These are phyloP conservation scores for Laguncularia racemosa DNA, from an alignment of 345 rosid species.

Conservation along the genomic window DNA sequence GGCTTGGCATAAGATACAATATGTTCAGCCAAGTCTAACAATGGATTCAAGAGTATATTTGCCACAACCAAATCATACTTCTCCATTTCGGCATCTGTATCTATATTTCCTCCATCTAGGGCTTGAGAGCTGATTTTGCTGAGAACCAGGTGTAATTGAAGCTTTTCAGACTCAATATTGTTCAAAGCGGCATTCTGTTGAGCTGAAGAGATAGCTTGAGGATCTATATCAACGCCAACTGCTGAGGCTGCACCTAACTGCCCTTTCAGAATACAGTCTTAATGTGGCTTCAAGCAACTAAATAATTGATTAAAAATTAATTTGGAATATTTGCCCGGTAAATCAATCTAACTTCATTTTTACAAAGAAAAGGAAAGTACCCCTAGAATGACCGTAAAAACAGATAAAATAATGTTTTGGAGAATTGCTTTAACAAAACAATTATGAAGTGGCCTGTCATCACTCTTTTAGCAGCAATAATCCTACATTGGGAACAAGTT, in stretches of 20 bases:
- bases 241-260: slow-evolving; percentile 75
- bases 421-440: no score
- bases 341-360: no score
- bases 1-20: slow-evolving; percentile 70
- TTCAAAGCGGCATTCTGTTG: slow-evolving; percentile 56
- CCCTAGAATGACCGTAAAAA: no score
- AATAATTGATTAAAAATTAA: background rate
- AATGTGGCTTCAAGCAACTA: background rate
- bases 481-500: no score
- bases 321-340: background rate
- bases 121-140: slow-evolving; percentile 13
- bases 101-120: slow-evolving; percentile 5
- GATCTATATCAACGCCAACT: slow-evolving; percentile 70
- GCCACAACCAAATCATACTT: slow-evolving; percentile 68
- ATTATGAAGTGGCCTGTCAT: no score
- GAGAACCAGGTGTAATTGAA: slow-evolving; percentile 41
- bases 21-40: slow-evolving; percentile 58
- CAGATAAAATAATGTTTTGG: no score
- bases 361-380: no score
- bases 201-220: slow-evolving; percentile 52
- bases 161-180: slow-evolving; percentile 39
- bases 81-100: slow-evolving; percentile 18
- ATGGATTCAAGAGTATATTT: slow-evolving; percentile 75
- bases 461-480: no score
- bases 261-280: background rate